Conservation (phyloP, 1,139 yeast species). For the Geotrichum citri-aurantii region DNA sequence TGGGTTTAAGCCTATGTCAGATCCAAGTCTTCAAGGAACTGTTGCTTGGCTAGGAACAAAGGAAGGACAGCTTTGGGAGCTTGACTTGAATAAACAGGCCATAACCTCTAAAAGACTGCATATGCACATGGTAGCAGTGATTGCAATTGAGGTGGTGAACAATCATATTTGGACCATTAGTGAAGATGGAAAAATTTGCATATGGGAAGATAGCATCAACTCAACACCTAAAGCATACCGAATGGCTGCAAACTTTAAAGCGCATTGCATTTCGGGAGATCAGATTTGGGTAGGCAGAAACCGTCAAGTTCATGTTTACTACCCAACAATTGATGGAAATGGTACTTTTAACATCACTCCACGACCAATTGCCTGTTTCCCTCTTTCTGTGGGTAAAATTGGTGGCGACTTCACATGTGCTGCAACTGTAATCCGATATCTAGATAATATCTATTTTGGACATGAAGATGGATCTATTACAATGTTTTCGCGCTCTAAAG, state of each 20-base stretch:
- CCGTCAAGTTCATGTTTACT: constrained; percentile 34
- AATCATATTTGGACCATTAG: constrained; percentile 37
- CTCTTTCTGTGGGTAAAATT: constrained; percentile 12
- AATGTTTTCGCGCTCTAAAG: constrained; percentile 29
- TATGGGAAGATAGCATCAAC: constrained; percentile 33
- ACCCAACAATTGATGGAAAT: constrained; percentile 27
- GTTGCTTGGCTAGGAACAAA: constrained; percentile 38
- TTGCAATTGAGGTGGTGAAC: constrained; percentile 27
- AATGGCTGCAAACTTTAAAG: constrained; percentile 31
- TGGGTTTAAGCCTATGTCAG: constrained; percentile 22
- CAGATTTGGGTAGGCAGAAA: constrained; percentile 37
- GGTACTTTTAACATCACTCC: constrained; percentile 28
- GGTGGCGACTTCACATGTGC: constrained; percentile 36
- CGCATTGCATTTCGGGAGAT: constrained; percentile 27
- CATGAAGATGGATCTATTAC: constrained; percentile 41
- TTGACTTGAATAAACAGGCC: constrained; percentile 22
- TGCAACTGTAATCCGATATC: constrained; percentile 25
- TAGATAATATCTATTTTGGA: constrained; percentile 37
- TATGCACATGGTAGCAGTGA: constrained; percentile 31
- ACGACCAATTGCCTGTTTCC: constrained; percentile 27
- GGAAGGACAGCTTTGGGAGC: constrained; percentile 36
- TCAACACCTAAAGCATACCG: constrained; percentile 32
- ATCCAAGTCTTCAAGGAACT: constrained; percentile 21
- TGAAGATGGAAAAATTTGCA: constrained; percentile 38
- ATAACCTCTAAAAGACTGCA: constrained; percentile 27